Conservation (phyloP, 2,329 filamentous ascomycete genomes). For the Blumeria hordei region DNA sequence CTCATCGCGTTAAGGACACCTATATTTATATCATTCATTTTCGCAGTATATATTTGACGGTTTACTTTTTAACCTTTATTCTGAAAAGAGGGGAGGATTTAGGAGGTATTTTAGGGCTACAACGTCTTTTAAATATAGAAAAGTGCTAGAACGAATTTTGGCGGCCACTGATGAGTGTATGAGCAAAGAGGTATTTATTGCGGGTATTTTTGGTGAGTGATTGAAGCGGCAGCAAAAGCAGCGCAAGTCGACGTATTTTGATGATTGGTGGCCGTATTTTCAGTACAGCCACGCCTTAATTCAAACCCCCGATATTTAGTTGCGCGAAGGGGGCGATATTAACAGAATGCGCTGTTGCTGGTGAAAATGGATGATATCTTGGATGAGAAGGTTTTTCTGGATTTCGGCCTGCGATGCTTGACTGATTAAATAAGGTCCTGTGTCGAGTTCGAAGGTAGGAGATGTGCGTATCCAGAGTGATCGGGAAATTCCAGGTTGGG, state of each 20-base stretch:
- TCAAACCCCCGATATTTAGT: background rate
- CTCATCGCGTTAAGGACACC: conserved; percentile 41
- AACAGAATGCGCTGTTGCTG: background rate
- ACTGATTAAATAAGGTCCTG: background rate
- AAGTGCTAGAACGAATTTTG: too few relatives aligned
- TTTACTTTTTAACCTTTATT: too few relatives aligned
- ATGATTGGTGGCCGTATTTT: too few relatives aligned
- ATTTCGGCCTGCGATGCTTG: conserved; percentile 1
- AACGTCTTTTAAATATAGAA: too few relatives aligned
- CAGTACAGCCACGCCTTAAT: background rate
- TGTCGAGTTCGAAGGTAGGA: background rate
- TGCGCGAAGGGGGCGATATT: background rate
- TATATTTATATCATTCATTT: conserved; percentile 24
- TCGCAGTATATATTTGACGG: conserved; percentile 3
- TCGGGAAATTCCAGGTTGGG: background rate
- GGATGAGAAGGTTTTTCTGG: background rate
- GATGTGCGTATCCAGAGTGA: background rate
- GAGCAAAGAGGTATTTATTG: too few relatives aligned
- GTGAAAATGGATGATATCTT: background rate
- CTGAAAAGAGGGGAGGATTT: too few relatives aligned
- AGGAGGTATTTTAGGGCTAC: too few relatives aligned
- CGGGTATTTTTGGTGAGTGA: too few relatives aligned
- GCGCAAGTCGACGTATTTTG: background rate
- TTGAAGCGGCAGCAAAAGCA: background rate
- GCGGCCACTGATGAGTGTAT: too few relatives aligned